Base-by-base conservation (phyloP, 73 alveolate genomes). In the Effrenium voratum region DNA sequence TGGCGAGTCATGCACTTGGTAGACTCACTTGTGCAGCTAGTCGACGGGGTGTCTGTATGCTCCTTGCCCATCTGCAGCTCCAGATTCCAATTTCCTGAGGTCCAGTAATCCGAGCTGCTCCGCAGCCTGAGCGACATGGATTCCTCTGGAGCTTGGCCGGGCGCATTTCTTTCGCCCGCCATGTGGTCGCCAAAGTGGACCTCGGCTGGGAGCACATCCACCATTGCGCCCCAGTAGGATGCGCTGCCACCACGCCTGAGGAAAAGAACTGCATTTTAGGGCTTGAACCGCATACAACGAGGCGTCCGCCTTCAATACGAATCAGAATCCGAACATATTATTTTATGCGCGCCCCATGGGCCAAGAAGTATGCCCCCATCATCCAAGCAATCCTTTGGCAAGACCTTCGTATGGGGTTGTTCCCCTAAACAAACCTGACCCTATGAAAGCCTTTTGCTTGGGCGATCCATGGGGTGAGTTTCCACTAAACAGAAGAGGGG, bases 171-270 rank as follows among this genome's bases (percentile, higher is more conserved):
- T 19, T 32, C 60, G 28, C 59, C 87, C 26, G 41, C 75, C 43
- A 49, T 34, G 22, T 46, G 66, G 5, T 80, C 97, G 76, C 68
- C 97, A 47, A 90, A 90, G 19, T 86, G 68, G 19, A 90, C 97
- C 75, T 76, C 63, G 47, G 44, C 73, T 59, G 57, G 44, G 34
- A 36, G 75, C 63, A 52, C 52, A 22, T 57, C 83, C 52, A 68
- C 97, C 88, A 90, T 52, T 43, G 97, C 97, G 26, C 97, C 97
- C 97, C 97, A 90, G 80, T 90, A 90, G 2, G 88, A 59, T 2
- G 92, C 60, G 34, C 92, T 82, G 92, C 41, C 52, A 2, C 75
- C 75, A 28, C 92, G 92, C 92, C 92, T 82, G n/a, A 28, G 45
- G 30, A 66, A n/a, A n/a, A n/a, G n/a, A n/a, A n/a, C n/a, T n/a